Evolutionary conservation across 1,284 basidiomycete genomes (phyloP).

Genomic region (Phellinidium pouzarii): DNA sequence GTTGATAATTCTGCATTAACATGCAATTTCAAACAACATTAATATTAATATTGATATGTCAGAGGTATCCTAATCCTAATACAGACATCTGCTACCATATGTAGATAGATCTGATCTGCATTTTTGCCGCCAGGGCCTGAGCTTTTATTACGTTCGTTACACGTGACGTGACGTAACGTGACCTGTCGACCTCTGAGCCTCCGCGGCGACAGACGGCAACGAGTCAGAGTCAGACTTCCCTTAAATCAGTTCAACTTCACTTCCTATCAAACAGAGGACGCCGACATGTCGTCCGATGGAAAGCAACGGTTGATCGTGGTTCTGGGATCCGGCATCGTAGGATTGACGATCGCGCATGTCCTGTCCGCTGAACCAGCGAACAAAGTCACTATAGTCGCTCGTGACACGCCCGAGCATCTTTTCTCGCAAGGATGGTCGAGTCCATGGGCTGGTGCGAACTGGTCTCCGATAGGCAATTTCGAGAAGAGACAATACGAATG

Average conservation of each 20-base stretch:
- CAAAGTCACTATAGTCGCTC: conserved; percentile 53
- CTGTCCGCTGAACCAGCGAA: conserved; percentile 30
- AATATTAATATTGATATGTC: too few species aligned
- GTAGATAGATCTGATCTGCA: too few species aligned
- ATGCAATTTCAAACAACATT: too few species aligned
- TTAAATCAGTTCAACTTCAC: not conserved
- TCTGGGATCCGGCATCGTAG: conserved; percentile 48
- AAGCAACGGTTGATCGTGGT: conserved; percentile 31
- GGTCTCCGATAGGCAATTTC: conserved; percentile 47
- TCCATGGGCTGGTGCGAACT: conserved; percentile 72
- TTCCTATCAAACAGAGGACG: not conserved
- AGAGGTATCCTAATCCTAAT: too few species aligned
- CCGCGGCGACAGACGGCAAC: too few species aligned
- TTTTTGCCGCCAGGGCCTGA: too few species aligned
- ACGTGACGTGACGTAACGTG: too few species aligned
- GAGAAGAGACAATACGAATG: conserved; percentile 32
- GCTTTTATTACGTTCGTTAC: too few species aligned
- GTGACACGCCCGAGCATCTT: conserved; percentile 59
- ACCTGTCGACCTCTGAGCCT: too few species aligned
- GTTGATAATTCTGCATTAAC: too few species aligned
- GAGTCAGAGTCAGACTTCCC: too few species aligned
- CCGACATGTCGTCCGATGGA: conserved; percentile 6
- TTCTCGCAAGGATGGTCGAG: conserved; percentile 55
- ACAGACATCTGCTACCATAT: too few species aligned
- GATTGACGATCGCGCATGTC: conserved; percentile 38